A percentile compares a stretch with the other conserved stretches of the same genome.
Evolutionary conservation across 2,329 filamentous ascomycete genomes (phyloP).

Genomic region (Drechslerella dactyloides): DNA sequence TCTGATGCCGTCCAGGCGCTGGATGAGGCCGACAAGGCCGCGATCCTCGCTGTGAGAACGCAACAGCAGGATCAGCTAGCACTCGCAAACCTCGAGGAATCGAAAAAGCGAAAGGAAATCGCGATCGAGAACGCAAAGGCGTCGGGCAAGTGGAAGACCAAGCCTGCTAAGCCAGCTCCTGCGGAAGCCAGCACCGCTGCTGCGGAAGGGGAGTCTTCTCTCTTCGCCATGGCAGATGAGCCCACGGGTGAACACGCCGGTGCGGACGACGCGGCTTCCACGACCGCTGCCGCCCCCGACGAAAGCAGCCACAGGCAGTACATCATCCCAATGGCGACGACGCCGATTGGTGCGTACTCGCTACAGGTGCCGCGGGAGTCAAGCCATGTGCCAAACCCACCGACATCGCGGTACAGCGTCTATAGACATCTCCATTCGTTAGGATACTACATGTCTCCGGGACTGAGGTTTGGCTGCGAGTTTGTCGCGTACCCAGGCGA

Average conservation of each 20-base stretch:
- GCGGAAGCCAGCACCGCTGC: background rate
- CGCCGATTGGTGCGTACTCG: conserved; percentile 60
- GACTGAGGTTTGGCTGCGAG: conserved; percentile 89
- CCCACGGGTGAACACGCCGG: conserved; percentile 18
- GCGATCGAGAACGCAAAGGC: conserved; percentile 43
- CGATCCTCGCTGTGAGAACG: conserved; percentile 25
- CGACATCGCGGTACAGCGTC: conserved; percentile 68
- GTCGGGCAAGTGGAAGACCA: conserved; percentile 44
- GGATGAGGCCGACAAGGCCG: conserved; percentile 22
- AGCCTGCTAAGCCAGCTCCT: background rate
- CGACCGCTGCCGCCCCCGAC: conserved; percentile 55
- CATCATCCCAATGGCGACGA: conserved; percentile 57
- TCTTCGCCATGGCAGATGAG: conserved; percentile 10
- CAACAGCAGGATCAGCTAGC: conserved; percentile 32
- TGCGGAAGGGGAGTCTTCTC: conserved; percentile 14
- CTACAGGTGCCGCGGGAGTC: conserved; percentile 55
- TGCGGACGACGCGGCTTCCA: conserved; percentile 51
- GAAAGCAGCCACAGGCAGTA: conserved; percentile 62
- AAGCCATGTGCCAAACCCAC: conserved; percentile 56
- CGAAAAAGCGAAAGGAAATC: conserved; percentile 29
- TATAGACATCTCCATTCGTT: conserved; percentile 79
- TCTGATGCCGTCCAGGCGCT: conserved; percentile 20
- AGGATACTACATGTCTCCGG: conserved; percentile 88
- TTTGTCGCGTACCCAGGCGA: conserved; percentile 96
- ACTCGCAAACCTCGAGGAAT: conserved; percentile 23